phyloP scores from a whole-genome alignment of 179 eudicot genomes.

The Spergularia azorica region DNA sequence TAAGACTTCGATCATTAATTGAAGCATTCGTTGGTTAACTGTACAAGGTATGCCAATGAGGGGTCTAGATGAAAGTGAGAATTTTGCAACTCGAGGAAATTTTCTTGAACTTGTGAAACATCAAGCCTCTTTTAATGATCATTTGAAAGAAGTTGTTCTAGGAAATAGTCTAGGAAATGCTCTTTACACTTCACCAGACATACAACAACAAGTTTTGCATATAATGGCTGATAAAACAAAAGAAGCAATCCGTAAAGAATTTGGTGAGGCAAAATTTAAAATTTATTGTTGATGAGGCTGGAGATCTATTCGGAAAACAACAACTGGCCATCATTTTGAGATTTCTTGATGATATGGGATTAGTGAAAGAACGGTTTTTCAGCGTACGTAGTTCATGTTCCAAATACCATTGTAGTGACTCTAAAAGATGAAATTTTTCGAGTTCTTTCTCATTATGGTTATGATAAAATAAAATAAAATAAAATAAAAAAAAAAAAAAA shows the following conservation, averaged over 20 bases:
- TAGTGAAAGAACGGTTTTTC: background rate
- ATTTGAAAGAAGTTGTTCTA: background rate
- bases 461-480: background rate
- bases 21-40: background rate
- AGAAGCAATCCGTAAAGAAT: background rate
- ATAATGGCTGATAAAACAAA: background rate
- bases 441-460: background rate
- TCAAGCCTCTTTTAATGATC: background rate
- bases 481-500: background rate
- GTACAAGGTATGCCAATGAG: constrained; percentile 6
- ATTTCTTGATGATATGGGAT: background rate
- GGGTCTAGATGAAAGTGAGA: constrained; percentile 16
- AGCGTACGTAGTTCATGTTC: background rate
- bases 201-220: background rate
- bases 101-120: constrained; percentile 9
- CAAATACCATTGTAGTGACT: background rate
- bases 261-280: background rate
- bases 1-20: background rate
- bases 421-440: background rate
- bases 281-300: constrained; percentile 11
- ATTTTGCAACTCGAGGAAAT: constrained; percentile 1
- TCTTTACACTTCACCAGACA: background rate
- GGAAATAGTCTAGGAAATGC: background rate
- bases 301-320: background rate
- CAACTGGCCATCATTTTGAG: constrained; percentile 14